phyloP scores from a whole-genome alignment of 257 asterid species.

The Galeopsis tetrahit region DNA sequence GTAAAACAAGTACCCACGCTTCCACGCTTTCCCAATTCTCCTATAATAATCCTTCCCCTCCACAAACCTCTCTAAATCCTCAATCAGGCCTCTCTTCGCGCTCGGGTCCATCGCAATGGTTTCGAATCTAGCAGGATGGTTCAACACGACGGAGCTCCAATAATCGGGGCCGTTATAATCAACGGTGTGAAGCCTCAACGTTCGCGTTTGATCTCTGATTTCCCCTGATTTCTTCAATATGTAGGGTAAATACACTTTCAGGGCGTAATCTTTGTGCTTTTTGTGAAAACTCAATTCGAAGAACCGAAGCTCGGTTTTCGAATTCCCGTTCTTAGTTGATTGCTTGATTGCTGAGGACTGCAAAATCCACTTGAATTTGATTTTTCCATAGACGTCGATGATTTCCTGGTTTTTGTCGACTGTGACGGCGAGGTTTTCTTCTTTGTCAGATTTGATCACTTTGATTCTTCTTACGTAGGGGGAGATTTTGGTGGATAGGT shows the following conservation, averaged over 20 bases:
- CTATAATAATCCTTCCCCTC: constrained; percentile 69
- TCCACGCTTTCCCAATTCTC: constrained; percentile 85
- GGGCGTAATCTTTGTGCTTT: constrained; percentile 50
- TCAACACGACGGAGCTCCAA: constrained; percentile 72
- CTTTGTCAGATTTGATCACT: constrained; percentile 62
- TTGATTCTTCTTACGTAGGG: constrained; percentile 57
- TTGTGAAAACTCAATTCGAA: constrained; percentile 65
- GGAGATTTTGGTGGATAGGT: constrained; percentile 59
- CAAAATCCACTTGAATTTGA: constrained; percentile 57
- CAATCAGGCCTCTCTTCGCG: constrained; percentile 46
- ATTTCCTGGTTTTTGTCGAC: constrained; percentile 68
- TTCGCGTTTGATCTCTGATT: constrained; percentile 50
- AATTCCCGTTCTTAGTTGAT: constrained; percentile 10
- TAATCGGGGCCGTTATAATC: constrained; percentile 70
- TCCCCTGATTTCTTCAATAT: constrained; percentile 52
- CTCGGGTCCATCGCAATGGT: constrained; percentile 71
- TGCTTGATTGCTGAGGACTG: constrained; percentile 46
- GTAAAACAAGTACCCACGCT: constrained; percentile 73
- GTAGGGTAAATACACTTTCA: constrained; percentile 55
- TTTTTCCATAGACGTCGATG: constrained; percentile 38
- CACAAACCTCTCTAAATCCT: constrained; percentile 67
- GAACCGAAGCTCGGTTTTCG: constrained; percentile 45
- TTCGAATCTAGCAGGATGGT: constrained; percentile 71
- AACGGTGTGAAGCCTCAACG: constrained; percentile 64
- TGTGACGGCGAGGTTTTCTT: constrained; percentile 49